Evolutionary conservation across 1,284 basidiomycete genomes (phyloP), one percentile per base, ranked within the genome.

Genomic region (Tremellales sp.): DNA sequence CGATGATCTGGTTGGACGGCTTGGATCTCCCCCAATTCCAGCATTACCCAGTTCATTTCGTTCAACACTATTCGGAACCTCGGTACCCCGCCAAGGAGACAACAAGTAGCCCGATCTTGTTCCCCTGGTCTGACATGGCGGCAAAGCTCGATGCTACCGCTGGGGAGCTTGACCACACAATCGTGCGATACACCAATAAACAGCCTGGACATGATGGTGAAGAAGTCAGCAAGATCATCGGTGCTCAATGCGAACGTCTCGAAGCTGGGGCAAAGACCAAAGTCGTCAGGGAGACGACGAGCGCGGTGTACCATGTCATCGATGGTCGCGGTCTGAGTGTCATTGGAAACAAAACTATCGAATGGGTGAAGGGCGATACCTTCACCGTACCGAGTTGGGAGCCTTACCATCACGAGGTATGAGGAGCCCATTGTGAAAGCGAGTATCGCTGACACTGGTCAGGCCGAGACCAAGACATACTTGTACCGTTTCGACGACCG

Each of bases 1-100:
- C 56, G 18, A 58, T 58, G 56, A 56, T 58, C 43, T 58, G 56
- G 56, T 47, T 58, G 14, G 56, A 58, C 39, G 56, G 56, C 24
- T 46, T 58, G 33, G 53, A 58, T 26, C 50, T 58, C 10, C 56
- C 56, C 14, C 50, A 53, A 36, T 55, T 48, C 35, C 53, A 56
- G 34, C 51, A 55, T 44, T 56, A 48, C 40, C 56, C 56, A 3
- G 48, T 55, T 13, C 53, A 58, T 36, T 58, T 58, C 36, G 56
- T 42, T 1, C 53, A 58, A 27, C 53, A 58, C 44, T 58, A 55
- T 40, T 34, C 42, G 12, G 29, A 45, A 22, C 50, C 56, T 4
- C 50, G 56, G 2, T 58, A 58, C 44, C 56, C 56, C 2, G 53
- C 53, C 31, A 40, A 48, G 29, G 56, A 54, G 25, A 45, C 56